Percentiles rank a stretch among this genome's conserved stretches.
Conservation (phyloP, 306 rosid species). For the Notholithocarpus densiflorus region DNA sequence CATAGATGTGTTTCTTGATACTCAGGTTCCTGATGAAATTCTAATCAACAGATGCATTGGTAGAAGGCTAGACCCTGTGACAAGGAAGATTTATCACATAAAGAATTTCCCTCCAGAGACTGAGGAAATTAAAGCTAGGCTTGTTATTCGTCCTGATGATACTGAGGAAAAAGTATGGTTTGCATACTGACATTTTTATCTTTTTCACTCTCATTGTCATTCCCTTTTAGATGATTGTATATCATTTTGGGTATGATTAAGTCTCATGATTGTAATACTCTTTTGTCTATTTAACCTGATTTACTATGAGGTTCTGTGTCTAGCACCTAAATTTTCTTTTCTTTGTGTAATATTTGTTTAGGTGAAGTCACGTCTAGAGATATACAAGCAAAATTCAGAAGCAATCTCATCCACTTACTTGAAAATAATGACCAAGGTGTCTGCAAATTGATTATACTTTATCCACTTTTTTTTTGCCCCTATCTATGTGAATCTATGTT, state of each 20-base stretch:
- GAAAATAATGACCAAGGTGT: slow-evolving; percentile 64
- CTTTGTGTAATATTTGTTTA: slow-evolving; percentile 11
- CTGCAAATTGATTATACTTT: slow-evolving; percentile 7
- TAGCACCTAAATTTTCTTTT: slow-evolving; percentile 8
- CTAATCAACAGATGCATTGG: slow-evolving; percentile 97
- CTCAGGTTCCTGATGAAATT: slow-evolving; percentile 99
- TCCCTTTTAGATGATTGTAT: neutral
- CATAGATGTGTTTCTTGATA: slow-evolving; percentile 39
- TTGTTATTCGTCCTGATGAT: slow-evolving; percentile 78
- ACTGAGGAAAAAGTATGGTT: slow-evolving; percentile 69
- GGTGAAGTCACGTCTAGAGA: slow-evolving; percentile 78
- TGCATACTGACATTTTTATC: neutral
- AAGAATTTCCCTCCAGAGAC: slow-evolving; percentile 67
- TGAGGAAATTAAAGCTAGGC: slow-evolving; percentile 73
- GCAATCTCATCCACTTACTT: slow-evolving; percentile 64
- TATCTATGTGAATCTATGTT: slow-evolving; percentile 7
- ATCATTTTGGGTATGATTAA: neutral
- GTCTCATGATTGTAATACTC: neutral
- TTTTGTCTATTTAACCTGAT: neutral
- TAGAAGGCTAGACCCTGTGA: slow-evolving; percentile 85
- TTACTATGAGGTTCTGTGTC: neutral
- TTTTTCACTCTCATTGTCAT: neutral
- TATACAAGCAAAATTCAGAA: slow-evolving; percentile 78
- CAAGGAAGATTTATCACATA: slow-evolving; percentile 79
- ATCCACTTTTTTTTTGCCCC: slow-evolving; percentile 2